phyloP scores from a whole-genome alignment of 257 asterid species.

The Fraxinus americana region DNA sequence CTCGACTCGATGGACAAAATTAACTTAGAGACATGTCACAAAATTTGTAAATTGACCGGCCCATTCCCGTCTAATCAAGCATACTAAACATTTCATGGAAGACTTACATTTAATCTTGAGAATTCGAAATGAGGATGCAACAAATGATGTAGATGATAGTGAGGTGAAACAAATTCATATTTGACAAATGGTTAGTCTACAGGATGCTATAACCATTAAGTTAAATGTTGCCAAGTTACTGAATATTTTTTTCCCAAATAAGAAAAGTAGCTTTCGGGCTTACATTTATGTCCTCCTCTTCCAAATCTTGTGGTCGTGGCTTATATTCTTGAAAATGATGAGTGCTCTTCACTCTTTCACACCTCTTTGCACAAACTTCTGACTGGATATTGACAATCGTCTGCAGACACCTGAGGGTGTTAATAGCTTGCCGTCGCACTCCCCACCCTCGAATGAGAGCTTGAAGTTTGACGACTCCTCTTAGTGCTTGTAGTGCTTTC shows the following conservation, averaged over 20 bases:
- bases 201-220: constrained; percentile 1
- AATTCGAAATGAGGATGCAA: too few relatives aligned
- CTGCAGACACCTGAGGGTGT: constrained; percentile 83
- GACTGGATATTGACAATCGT: constrained; percentile 81
- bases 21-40: too few relatives aligned
- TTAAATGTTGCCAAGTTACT: not conserved
- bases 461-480: constrained; percentile 88
- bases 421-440: constrained; percentile 76
- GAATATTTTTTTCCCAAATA: not conserved
- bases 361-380: constrained; percentile 69
- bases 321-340: constrained; percentile 37
- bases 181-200: not conserved
- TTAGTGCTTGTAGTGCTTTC: constrained; percentile 81
- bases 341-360: constrained; percentile 48
- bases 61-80: too few relatives aligned
- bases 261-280: constrained; percentile 8
- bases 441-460: constrained; percentile 96
- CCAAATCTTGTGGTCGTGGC: constrained; percentile 29
- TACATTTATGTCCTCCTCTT: constrained; percentile 74
- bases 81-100: too few relatives aligned
- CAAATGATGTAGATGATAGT: too few relatives aligned
- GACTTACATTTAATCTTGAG: too few relatives aligned
- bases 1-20: too few relatives aligned
- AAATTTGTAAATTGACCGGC: too few relatives aligned
- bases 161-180: too few relatives aligned